Conservation (phyloP, 495 filamentous ascomycete species). For the Xanthoparmelia taractica region DNA sequence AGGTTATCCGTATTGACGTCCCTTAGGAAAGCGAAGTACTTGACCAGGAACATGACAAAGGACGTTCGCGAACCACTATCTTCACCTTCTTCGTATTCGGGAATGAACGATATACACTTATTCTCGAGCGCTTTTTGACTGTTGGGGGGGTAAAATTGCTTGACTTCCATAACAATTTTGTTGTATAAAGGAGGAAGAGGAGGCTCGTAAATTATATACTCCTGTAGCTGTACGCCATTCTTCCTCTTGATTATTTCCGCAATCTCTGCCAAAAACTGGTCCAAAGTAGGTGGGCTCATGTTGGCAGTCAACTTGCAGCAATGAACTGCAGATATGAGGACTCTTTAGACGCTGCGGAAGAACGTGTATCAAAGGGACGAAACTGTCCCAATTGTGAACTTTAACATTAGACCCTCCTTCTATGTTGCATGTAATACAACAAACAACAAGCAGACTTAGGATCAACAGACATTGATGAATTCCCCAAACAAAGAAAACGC, state of each 20-base stretch:
- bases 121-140: slow-evolving; percentile 49
- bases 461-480: too few relatives aligned
- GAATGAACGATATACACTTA: slow-evolving; percentile 47
- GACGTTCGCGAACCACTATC: slow-evolving; percentile 63
- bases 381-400: neutral
- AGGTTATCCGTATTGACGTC: slow-evolving; percentile 70
- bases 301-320: neutral
- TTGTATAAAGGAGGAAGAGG: slow-evolving; percentile 58
- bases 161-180: slow-evolving; percentile 59
- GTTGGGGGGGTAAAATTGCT: slow-evolving; percentile 43
- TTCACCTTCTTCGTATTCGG: slow-evolving; percentile 45
- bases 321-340: neutral
- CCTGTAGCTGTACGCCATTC: slow-evolving; percentile 48
- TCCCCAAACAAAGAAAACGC: neutral
- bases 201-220: slow-evolving; percentile 57
- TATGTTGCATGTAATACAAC: too few relatives aligned
- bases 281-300: slow-evolving; percentile 41
- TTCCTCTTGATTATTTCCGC: slow-evolving; percentile 45
- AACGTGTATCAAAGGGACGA: neutral
- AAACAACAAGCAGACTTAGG: too few relatives aligned
- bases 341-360: neutral
- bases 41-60: slow-evolving; percentile 67
- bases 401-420: neutral
- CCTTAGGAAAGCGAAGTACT: slow-evolving; percentile 70
- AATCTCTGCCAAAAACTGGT: slow-evolving; percentile 51